Conservation (phyloP, 768 basidiomycete species). For the Trametes gibbosa region DNA sequence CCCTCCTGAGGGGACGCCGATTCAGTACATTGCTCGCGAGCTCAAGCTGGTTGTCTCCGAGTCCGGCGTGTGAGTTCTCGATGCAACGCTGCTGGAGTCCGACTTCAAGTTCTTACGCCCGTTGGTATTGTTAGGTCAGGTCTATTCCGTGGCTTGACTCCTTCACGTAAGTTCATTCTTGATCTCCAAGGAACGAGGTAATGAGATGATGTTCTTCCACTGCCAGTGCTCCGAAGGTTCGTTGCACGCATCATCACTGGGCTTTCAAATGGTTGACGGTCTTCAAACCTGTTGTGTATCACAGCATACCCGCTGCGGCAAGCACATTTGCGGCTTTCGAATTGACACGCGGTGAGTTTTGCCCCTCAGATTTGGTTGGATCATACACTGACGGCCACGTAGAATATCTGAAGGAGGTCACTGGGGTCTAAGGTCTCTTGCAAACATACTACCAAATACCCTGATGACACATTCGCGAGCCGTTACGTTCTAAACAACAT, state of each 20-base stretch:
- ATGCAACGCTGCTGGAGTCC: no score
- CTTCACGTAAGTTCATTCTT: conserved; percentile 55
- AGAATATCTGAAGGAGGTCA: conserved; percentile 33
- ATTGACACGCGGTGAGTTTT: conserved; percentile 63
- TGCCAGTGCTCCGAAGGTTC: conserved; percentile 62
- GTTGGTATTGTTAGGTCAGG: conserved; percentile 44
- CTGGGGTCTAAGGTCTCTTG: conserved; percentile 27
- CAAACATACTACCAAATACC: background rate
- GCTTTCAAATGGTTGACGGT: background rate
- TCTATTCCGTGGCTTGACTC: conserved; percentile 71
- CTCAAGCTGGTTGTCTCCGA: conserved; percentile 64
- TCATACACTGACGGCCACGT: background rate
- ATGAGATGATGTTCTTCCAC: background rate
- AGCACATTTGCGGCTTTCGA: conserved; percentile 91
- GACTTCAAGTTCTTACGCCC: background rate
- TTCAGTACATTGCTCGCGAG: conserved; percentile 74
- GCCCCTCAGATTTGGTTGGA: background rate
- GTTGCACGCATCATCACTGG: background rate
- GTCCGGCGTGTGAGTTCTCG: conserved; percentile 61
- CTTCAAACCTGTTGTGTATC: background rate
- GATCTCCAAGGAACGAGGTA: background rate
- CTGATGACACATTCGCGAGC: no score
- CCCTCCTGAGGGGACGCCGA: conserved; percentile 72
- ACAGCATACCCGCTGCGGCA: conserved; percentile 86
- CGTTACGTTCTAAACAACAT: no score